A percentile compares a stretch with the other conserved stretches of the same genome.
Conservation (phyloP, 192 early-diverging fungal genomes). For the Pilobolus umbonatus region DNA sequence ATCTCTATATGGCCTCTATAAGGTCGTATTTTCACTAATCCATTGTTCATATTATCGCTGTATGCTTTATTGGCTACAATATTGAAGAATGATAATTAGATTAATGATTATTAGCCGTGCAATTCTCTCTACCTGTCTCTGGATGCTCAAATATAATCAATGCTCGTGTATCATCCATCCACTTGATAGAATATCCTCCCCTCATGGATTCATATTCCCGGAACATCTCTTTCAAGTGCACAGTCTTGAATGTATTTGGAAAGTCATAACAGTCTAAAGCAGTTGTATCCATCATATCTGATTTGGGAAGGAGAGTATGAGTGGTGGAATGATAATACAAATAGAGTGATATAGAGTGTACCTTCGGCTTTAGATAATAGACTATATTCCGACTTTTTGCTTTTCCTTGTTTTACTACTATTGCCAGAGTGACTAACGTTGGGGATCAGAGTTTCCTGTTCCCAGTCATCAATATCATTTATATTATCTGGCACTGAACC, state of each 20-base stretch:
- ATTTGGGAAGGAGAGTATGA: too few relatives aligned
- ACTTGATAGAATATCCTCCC: slow-evolving; percentile 68
- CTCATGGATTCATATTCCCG: slow-evolving; percentile 51
- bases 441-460: too few relatives aligned
- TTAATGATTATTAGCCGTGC: too few relatives aligned
- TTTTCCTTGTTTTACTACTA: too few relatives aligned
- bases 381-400: too few relatives aligned
- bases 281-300: slow-evolving; percentile 38
- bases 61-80: slow-evolving; percentile 56
- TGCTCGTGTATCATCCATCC: slow-evolving; percentile 67
- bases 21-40: slow-evolving; percentile 44
- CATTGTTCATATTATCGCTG: slow-evolving; percentile 43
- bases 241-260: slow-evolving; percentile 61
- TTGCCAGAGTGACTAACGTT: too few relatives aligned
- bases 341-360: too few relatives aligned
- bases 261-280: slow-evolving; percentile 58
- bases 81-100: too few relatives aligned
- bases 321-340: too few relatives aligned
- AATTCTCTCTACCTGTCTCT: slow-evolving; percentile 58
- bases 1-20: slow-evolving; percentile 6
- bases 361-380: too few relatives aligned
- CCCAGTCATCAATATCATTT: too few relatives aligned
- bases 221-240: slow-evolving; percentile 66
- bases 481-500: too few relatives aligned
- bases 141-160: slow-evolving; percentile 66